Base-by-base conservation (phyloP, 257 asterid genomes). In the Ehretia macrophylla region DNA sequence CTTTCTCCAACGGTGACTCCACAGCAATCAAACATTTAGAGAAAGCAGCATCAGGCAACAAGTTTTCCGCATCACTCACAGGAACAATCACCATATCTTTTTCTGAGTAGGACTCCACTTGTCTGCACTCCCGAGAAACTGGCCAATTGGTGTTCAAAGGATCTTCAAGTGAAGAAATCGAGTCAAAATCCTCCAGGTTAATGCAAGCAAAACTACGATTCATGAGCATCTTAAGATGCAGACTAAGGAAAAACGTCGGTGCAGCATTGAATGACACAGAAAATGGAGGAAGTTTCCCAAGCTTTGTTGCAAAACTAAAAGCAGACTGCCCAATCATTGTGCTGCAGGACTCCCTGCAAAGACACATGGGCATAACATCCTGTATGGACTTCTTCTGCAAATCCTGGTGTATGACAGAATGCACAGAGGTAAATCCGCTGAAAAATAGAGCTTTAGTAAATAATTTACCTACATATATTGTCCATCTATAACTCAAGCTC, bases 331-430 rank as follows among this genome's bases (percentile, higher is more conserved):
- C 61, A 61, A 51, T 63, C 68, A 73, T 72, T 59, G 67, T 59
- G 55, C 64, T 76, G 50, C 54, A 65, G 60, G 75, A 75, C 67
- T 81, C 90, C 71, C 68, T 75, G 17, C 80, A 62, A 60, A 70
- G 67, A 72, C 83, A 85, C 71, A 61, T 58, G 12, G 96, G 85
- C 72, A 79, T 60, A 65, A 72, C 49, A 58, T 78, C 75, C 40
- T 48, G 64, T 68, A 64, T 66, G 60, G 40, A 49, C 68, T 74
- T 79, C 79, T 68, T 79, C 81, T 67, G 75, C 69, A 69, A 73
- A 65, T 67, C 77, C 85, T 75, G 77, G 62, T 65, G 27, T 50
- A 71, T 50, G 76, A 49, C 66, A 51, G 58, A 47, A 60, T 21
- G 51, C n/a, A 72, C 10, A 70, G 51, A 45, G 40, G 39, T 56